These are phyloP conservation scores for Cladosporium sp. DNA, from an alignment of 2,329 filamentous ascomycete species.

Conservation along the genomic window DNA sequence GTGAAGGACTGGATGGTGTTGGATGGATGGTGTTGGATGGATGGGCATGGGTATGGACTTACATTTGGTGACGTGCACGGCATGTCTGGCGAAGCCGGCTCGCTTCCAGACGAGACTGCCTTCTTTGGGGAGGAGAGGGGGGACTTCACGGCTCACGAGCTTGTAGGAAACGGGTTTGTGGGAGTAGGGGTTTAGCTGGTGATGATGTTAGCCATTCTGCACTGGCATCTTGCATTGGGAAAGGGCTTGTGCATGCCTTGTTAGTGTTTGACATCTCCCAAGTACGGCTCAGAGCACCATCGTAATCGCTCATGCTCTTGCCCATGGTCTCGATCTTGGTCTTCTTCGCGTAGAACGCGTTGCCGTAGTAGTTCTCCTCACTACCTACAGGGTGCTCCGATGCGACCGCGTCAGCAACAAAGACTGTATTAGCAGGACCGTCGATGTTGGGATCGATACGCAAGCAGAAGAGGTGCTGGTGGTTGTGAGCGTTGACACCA, in stretches of 20 bases:
- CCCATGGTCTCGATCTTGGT: slow-evolving; percentile 73
- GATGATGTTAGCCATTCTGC: background rate
- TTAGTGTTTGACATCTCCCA: slow-evolving; percentile 88
- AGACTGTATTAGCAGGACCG: slow-evolving; percentile 79
- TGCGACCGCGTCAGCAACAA: slow-evolving; percentile 73
- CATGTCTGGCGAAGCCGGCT: slow-evolving; percentile 82
- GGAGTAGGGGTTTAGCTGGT: slow-evolving; percentile 73
- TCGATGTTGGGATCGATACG: slow-evolving; percentile 86
- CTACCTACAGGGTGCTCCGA: slow-evolving; percentile 76
- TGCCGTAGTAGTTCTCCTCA: slow-evolving; percentile 81
- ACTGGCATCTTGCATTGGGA: background rate
- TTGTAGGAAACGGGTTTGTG: slow-evolving; percentile 86
- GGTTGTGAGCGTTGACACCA: slow-evolving; percentile 90
- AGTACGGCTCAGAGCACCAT: slow-evolving; percentile 74
- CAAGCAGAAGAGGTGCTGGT: slow-evolving; percentile 92
- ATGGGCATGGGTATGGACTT: too few species aligned
- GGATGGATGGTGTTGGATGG: background rate
- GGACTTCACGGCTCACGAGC: slow-evolving; percentile 82
- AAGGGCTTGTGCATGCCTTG: background rate
- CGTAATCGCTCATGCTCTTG: slow-evolving; percentile 74
- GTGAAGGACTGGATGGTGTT: slow-evolving; percentile 2
- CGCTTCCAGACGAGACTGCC: slow-evolving; percentile 85
- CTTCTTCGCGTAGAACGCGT: slow-evolving; percentile 83
- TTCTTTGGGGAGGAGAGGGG: slow-evolving; percentile 74
- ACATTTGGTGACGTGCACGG: slow-evolving; percentile 88